Base-by-base conservation (phyloP, 139 green algal genomes). In the Chlamydomonas sp. region DNA sequence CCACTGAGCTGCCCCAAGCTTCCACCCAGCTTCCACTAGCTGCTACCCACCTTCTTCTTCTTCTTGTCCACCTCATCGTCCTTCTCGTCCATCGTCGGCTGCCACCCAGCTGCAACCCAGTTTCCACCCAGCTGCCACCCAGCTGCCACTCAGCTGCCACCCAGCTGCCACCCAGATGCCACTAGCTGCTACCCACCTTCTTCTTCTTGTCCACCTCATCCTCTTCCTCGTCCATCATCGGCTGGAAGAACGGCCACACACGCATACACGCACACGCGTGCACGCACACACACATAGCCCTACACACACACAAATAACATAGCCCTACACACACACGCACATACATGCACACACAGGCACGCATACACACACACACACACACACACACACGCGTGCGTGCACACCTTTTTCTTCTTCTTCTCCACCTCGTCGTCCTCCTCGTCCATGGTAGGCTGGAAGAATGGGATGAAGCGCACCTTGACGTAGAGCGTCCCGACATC, bases 241-340 rank as follows among this genome's bases (percentile, higher is more conserved):
- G 80, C 48, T 81, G 65, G 60, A 80, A 66, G 66, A 83, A 86
- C 13, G 76, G 80, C n/a, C 83, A 59, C 65, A 80, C 83, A 36
- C 43, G 65, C 43, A 86, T n/a, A n/a, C n/a, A n/a, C n/a, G n/a
- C n/a, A n/a, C n/a, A n/a, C n/a, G n/a, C n/a, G n/a, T n/a, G n/a
- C n/a, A n/a, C n/a, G n/a, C n/a, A n/a, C n/a, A n/a, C n/a, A n/a
- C n/a, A n/a, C n/a, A n/a, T n/a, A n/a, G n/a, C n/a, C n/a, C n/a
- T n/a, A n/a, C n/a, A n/a, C n/a, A n/a, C n/a, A n/a, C n/a, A n/a
- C n/a, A n/a, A n/a, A n/a, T n/a, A n/a, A n/a, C n/a, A n/a, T n/a
- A n/a, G n/a, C n/a, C n/a, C n/a, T n/a, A n/a, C n/a, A n/a, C n/a
- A n/a, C n/a, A n/a, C n/a, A n/a, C n/a, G n/a, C n/a, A n/a, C n/a